Base-by-base conservation (phyloP, 495 filamentous ascomycete species). In the Penicillium antarcticum region DNA sequence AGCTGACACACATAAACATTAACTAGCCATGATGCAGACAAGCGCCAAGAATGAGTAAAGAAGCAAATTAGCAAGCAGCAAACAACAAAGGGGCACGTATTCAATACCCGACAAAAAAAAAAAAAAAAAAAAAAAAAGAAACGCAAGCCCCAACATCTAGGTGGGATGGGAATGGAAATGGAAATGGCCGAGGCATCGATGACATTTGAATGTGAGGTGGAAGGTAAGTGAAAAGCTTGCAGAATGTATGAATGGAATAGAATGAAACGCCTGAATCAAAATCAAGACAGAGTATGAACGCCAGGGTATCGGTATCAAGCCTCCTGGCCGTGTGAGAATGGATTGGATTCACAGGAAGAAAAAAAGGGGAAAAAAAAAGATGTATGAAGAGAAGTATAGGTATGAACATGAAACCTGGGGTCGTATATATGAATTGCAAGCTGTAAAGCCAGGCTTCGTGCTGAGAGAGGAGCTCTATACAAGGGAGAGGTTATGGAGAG, bases 361-460 rank as follows among this genome's bases (percentile, higher is more conserved):
- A 14, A 44, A 33, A 24, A 42, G 31, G 3, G 14, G 2, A n/a
- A 34, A 26, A 37, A 45, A 37, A n/a, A 16, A 16, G 21, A 23
- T 23, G 21, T 2, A 23, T 34, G 33, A 42, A n/a, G 18, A 16
- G 14, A 16, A n/a, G 26, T 42, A 19, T 33, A 29, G 39, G 5
- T 42, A 43, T 51, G 43, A 19, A 46, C 17, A 34, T 14, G 17
- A 42, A 23, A 19, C 19, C 14, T 19, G 34, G 38, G 18, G 32
- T 45, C 45, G 49, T 53, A 45, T 57, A 53, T 53, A 49, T 45
- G 39, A 43, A 42, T 42, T 17, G 17, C 33, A 42, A 33, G 46
- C 26, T 9, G 17, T 16, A 23, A 24, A 21, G 32, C 16, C 34
- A 41, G 29, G 19, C 37, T 37, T 47, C 19, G 39, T 33, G 14